Evolutionary conservation across 345 rosid species (phyloP), one percentile per base, ranked within the genome.

Genomic region (Clarkia xantiana): DNA sequence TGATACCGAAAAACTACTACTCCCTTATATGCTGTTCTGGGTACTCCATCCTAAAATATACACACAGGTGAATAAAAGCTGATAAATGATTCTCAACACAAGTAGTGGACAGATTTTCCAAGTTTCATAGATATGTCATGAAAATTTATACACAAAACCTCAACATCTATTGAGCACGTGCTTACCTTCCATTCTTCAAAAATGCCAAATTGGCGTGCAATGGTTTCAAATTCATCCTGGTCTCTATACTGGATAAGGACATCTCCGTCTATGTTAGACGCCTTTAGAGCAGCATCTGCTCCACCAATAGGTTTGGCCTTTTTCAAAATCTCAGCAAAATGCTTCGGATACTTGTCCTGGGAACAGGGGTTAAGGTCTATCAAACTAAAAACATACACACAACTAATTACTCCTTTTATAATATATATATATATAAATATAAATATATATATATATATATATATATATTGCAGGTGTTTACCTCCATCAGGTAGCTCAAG

Each of bases 141-240:
- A 29, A 29, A 29, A 10, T 29, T 29, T 29, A 29, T 1, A 29
- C 5, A 10, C 36, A 29, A 29, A 29, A 29, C 2, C 9, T 29
- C 54, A 13, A 36, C 22, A 34, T 51, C 9, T 18, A 2, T 3
- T 18, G 23, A 16, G 18, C 9, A 51, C 15, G 44, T 0, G n/a
- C 45, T 55, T 70, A 84, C 96, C 95, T 93, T 93, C 99, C 99
- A 93, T 63, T 93, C 99, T 55, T 76, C 75, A 61, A 93, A 93
- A 51, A 93, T 66, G 50, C 99, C 99, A 72, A 93, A 87, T 57
- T 87, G 82, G 41, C 58, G 71, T 17, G 96, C 95, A 54, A 87
- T 72, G 59, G 19, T 67, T 67, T 80, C 86, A 70, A 87, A 93
- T 52, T 87, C 91, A 39, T 61, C 50, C 57, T 87, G 88, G 59